These are phyloP conservation scores for Paratinospora sagittata DNA, from an alignment of 164 flowering plant species.

Conservation along the genomic window DNA sequence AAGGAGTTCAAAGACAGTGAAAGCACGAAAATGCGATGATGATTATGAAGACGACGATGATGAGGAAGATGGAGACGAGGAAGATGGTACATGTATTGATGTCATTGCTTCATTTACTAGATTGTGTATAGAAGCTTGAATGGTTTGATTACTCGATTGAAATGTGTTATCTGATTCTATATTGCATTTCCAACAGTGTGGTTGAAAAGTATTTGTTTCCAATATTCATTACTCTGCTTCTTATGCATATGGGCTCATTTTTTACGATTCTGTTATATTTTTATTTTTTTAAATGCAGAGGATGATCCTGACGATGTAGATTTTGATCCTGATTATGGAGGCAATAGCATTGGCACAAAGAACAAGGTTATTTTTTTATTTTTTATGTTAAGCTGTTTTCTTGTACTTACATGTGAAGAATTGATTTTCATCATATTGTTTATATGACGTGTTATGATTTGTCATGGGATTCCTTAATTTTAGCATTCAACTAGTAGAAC, in stretches of 20 bases:
- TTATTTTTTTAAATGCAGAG: conserved; percentile 42
- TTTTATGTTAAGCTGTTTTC: conserved; percentile 2
- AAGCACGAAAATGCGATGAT: conserved; percentile 30
- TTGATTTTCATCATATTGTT: background rate
- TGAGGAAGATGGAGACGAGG: conserved; percentile 64
- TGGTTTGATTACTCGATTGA: background rate
- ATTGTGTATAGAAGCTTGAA: background rate
- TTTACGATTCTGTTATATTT: background rate
- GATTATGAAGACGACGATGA: conserved; percentile 40
- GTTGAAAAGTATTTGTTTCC: background rate
- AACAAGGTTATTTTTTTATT: conserved; percentile 52
- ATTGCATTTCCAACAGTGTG: background rate
- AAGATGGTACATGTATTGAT: conserved; percentile 47
- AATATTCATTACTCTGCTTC: background rate
- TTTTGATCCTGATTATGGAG: conserved; percentile 81
- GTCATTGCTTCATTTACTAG: conserved; percentile 4
- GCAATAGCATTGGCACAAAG: conserved; percentile 24
- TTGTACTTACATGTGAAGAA: background rate
- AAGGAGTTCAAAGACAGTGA: conserved; percentile 39
- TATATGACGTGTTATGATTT: no score
- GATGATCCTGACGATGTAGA: conserved; percentile 99
- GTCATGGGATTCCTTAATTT: background rate
- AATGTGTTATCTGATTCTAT: background rate
- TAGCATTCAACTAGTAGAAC: no score
- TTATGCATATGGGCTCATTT: background rate